Conservation (phyloP, 257 asterid genomes). For the Nicotiana noctiflora region DNA sequence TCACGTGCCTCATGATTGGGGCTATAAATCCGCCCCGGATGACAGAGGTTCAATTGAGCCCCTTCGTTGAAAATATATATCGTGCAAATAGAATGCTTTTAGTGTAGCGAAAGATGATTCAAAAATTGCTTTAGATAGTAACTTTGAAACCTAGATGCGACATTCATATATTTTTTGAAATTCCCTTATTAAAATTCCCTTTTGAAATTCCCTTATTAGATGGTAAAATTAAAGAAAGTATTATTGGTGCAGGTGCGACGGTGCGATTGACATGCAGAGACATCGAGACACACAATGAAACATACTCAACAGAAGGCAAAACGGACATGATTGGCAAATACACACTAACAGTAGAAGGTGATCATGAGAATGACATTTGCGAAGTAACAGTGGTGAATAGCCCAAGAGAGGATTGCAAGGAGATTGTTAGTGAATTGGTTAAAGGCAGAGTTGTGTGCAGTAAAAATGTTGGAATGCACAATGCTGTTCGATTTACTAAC, state of each 20-base stretch:
- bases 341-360: slow-evolving; percentile 20
- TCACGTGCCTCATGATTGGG: too few species aligned
- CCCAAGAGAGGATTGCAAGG: slow-evolving; percentile 24
- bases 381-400: slow-evolving; percentile 23
- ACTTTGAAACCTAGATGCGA: too few species aligned
- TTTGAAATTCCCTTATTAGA: too few species aligned
- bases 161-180: too few species aligned
- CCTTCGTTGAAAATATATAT: too few species aligned
- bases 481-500: slow-evolving; percentile 23
- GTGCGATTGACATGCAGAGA: slow-evolving; percentile 32
- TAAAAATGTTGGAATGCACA: slow-evolving; percentile 21
- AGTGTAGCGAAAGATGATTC: too few species aligned
- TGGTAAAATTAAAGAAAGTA: too few species aligned
- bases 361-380: slow-evolving; percentile 40
- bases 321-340: slow-evolving; percentile 23
- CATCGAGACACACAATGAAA: background rate
- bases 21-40: too few species aligned
- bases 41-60: too few species aligned
- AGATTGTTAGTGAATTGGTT: background rate
- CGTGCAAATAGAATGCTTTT: too few species aligned
- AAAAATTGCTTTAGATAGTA: too few species aligned
- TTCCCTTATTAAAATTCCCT: too few species aligned
- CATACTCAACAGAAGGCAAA: slow-evolving; percentile 8
- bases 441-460: slow-evolving; percentile 25
- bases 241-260: slow-evolving; percentile 18